Evolutionary conservation across 2,329 filamentous ascomycete genomes (phyloP).

Genomic region (Neonectria faginata): DNA sequence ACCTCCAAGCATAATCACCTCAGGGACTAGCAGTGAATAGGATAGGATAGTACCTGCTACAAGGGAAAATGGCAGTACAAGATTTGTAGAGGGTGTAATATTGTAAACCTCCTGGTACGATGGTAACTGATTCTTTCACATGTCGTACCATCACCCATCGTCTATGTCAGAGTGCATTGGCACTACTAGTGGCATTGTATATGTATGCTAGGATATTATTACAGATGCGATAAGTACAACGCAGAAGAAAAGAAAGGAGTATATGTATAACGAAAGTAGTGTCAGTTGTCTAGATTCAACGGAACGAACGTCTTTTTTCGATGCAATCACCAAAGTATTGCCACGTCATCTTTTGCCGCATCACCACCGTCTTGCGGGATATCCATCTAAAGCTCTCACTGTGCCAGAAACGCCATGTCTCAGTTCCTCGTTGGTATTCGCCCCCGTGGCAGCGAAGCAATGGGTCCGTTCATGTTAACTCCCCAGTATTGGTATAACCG

Average conservation of each 20-base stretch:
- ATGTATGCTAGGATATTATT: neutral
- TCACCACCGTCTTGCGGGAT: conserved; percentile 24
- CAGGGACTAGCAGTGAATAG: too few relatives aligned
- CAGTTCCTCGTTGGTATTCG: conserved; percentile 26
- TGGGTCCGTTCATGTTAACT: conserved; percentile 10
- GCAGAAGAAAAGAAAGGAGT: conserved; percentile 18
- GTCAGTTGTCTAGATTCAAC: conserved; percentile 22
- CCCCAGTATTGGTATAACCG: conserved; percentile 19
- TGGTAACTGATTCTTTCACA: too few relatives aligned
- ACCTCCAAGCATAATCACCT: too few relatives aligned
- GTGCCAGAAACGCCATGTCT: conserved; percentile 28
- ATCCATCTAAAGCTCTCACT: conserved; percentile 26
- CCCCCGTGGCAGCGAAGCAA: conserved; percentile 15
- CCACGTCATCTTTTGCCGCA: conserved; percentile 12
- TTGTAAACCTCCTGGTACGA: too few relatives aligned
- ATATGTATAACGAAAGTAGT: conserved; percentile 23
- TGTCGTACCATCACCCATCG: too few relatives aligned
- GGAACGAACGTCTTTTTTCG: conserved; percentile 17
- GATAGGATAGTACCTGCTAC: too few relatives aligned
- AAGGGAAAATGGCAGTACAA: too few relatives aligned
- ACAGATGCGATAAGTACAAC: neutral
- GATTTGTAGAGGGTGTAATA: too few relatives aligned
- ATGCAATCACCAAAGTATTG: conserved; percentile 21
- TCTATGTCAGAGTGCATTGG: too few relatives aligned
- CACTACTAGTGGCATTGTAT: neutral